Evolutionary conservation across 768 basidiomycete genomes (phyloP).

Genomic region (Coprinopsis strossmayeri): DNA sequence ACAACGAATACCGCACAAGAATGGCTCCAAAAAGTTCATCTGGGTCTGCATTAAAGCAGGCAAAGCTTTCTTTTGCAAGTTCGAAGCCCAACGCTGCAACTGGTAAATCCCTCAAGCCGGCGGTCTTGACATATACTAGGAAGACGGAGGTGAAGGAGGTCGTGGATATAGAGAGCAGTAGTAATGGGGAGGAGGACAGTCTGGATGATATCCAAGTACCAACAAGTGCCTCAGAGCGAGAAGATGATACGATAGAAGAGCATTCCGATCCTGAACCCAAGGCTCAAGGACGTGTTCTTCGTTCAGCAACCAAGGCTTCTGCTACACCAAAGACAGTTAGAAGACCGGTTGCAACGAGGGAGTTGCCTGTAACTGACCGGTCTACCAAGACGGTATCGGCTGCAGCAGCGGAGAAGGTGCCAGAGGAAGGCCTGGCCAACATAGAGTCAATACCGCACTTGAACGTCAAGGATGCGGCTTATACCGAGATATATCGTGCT

Average conservation of each 20-base stretch:
- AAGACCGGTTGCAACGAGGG: too few relatives aligned
- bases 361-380: too few relatives aligned
- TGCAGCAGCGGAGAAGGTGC: neutral
- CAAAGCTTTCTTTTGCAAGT: slow-evolving; percentile 1
- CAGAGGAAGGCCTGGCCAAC: neutral
- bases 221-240: neutral
- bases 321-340: too few relatives aligned
- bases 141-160: neutral
- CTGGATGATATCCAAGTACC: slow-evolving; percentile 3
- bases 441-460: slow-evolving; percentile 25
- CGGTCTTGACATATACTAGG: neutral
- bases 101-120: neutral
- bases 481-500: slow-evolving; percentile 41
- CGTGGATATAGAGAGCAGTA: slow-evolving; percentile 1
- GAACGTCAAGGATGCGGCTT: slow-evolving; percentile 44
- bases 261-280: neutral
- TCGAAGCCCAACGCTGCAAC: slow-evolving; percentile 5
- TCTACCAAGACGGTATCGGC: neutral
- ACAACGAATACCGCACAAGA: too few relatives aligned
- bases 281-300: neutral
- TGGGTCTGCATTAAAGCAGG: neutral
- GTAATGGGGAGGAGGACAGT: neutral
- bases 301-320: neutral
- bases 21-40: too few relatives aligned
- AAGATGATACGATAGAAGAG: neutral